Conservation (phyloP, 108 stramenopile genomes). For the Cylindrotheca closterium region DNA sequence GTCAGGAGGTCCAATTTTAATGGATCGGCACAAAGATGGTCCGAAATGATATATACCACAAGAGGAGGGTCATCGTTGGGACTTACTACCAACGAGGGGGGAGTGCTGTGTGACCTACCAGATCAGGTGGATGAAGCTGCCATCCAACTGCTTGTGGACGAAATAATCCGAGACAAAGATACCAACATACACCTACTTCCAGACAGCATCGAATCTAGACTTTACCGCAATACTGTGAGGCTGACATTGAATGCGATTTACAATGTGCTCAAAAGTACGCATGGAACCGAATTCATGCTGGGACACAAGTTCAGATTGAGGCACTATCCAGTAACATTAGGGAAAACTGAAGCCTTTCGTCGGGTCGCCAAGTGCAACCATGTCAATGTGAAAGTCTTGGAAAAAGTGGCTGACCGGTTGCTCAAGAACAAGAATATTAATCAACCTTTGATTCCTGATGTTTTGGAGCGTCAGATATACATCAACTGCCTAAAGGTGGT, state of each 20-base stretch:
- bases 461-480: constrained; percentile 33
- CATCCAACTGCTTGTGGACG: not conserved
- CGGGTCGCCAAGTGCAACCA: not conserved
- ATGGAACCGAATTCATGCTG: constrained; percentile 7
- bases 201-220: constrained; percentile 7
- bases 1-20: no score
- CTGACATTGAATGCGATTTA: constrained; percentile 21
- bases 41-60: not conserved
- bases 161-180: not conserved
- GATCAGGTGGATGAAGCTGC: not conserved
- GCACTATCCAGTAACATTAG: not conserved
- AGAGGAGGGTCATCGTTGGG: not conserved
- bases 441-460: constrained; percentile 27
- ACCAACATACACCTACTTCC: constrained; percentile 14
- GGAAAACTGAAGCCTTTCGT: not conserved
- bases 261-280: not conserved
- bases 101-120: not conserved
- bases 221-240: constrained; percentile 15
- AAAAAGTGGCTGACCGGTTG: constrained; percentile 28
- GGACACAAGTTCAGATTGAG: not conserved
- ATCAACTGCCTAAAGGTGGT: constrained; percentile 29
- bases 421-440: constrained; percentile 26
- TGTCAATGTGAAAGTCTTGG: constrained; percentile 18
- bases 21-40: not conserved
- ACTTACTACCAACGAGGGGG: not conserved